Conservation (phyloP, 176 grass and related monocot species). For the Puya raimondii region DNA sequence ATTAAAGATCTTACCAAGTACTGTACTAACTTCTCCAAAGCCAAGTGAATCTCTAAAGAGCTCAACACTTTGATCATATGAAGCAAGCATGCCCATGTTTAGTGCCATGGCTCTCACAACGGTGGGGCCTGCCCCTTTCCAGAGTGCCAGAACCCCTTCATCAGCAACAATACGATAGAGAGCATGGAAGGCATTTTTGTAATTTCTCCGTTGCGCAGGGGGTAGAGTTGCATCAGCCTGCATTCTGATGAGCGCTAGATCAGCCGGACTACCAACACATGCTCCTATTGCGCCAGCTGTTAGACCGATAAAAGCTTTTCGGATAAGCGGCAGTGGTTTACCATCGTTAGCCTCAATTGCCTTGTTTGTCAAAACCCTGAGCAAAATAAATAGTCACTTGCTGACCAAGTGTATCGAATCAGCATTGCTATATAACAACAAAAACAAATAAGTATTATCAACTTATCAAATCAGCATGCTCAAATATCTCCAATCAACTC, state of each 20-base stretch:
- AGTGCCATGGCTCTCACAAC: conserved; percentile 91
- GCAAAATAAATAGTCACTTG: not conserved
- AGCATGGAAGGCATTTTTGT: conserved; percentile 87
- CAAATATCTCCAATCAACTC: too few relatives aligned
- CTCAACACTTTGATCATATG: conserved; percentile 88
- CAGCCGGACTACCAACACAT: conserved; percentile 75
- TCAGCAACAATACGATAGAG: conserved; percentile 69
- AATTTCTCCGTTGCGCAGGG: conserved; percentile 54
- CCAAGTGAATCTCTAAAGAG: conserved; percentile 69
- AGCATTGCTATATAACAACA: not conserved
- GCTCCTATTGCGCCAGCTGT: conserved; percentile 89
- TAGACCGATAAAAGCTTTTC: conserved; percentile 79
- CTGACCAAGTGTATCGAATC: not conserved
- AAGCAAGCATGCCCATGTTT: conserved; percentile 96
- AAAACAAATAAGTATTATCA: too few relatives aligned
- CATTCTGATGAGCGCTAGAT: conserved; percentile 87
- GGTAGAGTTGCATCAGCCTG: conserved; percentile 91
- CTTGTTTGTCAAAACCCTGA: conserved; percentile 89
- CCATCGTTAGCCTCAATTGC: conserved; percentile 88
- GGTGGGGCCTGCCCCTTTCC: conserved; percentile 91
- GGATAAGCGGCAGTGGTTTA: conserved; percentile 63
- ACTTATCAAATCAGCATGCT: too few relatives aligned
- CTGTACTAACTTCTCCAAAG: conserved; percentile 67
- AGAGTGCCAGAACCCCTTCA: conserved; percentile 87
- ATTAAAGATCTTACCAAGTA: conserved; percentile 47